These are phyloP conservation scores for Pythium folliculosum DNA, from an alignment of 352 stramenopile genomes.

Conservation along the genomic window DNA sequence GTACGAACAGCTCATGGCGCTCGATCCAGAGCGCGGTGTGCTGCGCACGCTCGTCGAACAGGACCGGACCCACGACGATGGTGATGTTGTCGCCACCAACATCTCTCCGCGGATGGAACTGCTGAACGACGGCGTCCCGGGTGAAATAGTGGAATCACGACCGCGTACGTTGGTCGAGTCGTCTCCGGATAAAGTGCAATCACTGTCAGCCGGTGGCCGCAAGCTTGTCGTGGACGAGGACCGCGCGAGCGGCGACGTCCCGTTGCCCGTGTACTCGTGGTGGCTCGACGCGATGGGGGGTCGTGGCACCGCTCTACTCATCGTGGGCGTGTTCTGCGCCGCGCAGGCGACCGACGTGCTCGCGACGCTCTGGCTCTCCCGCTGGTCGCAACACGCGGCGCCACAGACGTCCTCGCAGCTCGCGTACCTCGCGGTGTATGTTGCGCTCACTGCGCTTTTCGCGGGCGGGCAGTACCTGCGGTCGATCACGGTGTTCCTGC, in stretches of 20 bases:
- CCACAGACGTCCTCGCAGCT: conserved; percentile 44
- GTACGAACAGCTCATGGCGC: conserved; percentile 57
- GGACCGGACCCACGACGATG: not conserved
- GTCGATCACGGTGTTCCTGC: conserved; percentile 57
- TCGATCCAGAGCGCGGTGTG: not conserved
- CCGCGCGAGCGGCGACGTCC: conserved; percentile 69
- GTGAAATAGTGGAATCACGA: conserved; percentile 36
- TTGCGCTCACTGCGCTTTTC: conserved; percentile 67
- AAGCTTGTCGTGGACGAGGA: conserved; percentile 75
- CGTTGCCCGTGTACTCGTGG: conserved; percentile 56
- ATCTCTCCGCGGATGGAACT: not conserved
- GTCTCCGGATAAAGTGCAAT: not conserved
- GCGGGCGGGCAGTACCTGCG: conserved; percentile 62
- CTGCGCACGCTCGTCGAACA: not conserved
- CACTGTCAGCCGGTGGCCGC: conserved; percentile 2
- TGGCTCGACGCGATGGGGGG: conserved; percentile 75
- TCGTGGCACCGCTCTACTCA: conserved; percentile 40
- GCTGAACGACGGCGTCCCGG: too few relatives aligned
- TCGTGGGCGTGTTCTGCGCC: conserved; percentile 53
- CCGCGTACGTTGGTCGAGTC: conserved; percentile 27
- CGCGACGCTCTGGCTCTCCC: conserved; percentile 91
- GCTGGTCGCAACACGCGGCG: conserved; percentile 85
- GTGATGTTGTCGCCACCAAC: too few relatives aligned
- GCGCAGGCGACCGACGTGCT: conserved; percentile 53
- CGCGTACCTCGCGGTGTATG: conserved; percentile 84